Evolutionary conservation across 805 yeast genomes (phyloP).

Genomic region (Metschnikowia continentalis): DNA sequence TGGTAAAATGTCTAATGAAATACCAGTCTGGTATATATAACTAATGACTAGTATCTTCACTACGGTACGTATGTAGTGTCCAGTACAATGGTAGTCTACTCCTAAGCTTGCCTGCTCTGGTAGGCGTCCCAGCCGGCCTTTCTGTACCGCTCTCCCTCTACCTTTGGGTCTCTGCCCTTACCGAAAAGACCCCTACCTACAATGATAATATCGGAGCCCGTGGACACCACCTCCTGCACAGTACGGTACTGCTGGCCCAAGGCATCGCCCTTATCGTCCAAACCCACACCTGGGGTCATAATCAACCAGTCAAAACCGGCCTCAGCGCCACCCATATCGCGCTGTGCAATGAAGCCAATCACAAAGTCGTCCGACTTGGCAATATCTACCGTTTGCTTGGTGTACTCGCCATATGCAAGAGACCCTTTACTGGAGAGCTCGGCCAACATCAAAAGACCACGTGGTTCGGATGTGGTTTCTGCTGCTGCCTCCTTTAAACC

Average conservation of each 20-base stretch:
- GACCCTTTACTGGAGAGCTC: slow-evolving; percentile 94
- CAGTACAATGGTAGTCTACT: background rate
- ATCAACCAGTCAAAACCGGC: slow-evolving; percentile 93
- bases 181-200: slow-evolving; percentile 98
- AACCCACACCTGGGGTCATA: slow-evolving; percentile 98
- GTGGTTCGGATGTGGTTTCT: slow-evolving; percentile 66
- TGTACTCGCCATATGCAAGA: slow-evolving; percentile 87
- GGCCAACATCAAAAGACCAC: slow-evolving; percentile 93
- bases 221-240: slow-evolving; percentile 73
- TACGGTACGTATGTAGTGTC: too few species aligned
- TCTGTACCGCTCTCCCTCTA: slow-evolving; percentile 84
- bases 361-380: slow-evolving; percentile 84
- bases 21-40: too few species aligned
- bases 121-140: slow-evolving; percentile 96
- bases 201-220: slow-evolving; percentile 92
- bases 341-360: slow-evolving; percentile 94
- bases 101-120: slow-evolving; percentile 25
- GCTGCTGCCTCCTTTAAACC: slow-evolving; percentile 83
- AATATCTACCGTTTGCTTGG: slow-evolving; percentile 81
- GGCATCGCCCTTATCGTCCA: slow-evolving; percentile 93
- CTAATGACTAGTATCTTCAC: too few species aligned
- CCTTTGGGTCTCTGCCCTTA: slow-evolving; percentile 85
- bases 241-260: slow-evolving; percentile 97
- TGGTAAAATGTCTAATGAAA: too few species aligned
- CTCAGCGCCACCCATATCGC: slow-evolving; percentile 74